phyloP scores from a whole-genome alignment of 2,329 filamentous ascomycete genomes.

The Akanthomyces uredinophilus region DNA sequence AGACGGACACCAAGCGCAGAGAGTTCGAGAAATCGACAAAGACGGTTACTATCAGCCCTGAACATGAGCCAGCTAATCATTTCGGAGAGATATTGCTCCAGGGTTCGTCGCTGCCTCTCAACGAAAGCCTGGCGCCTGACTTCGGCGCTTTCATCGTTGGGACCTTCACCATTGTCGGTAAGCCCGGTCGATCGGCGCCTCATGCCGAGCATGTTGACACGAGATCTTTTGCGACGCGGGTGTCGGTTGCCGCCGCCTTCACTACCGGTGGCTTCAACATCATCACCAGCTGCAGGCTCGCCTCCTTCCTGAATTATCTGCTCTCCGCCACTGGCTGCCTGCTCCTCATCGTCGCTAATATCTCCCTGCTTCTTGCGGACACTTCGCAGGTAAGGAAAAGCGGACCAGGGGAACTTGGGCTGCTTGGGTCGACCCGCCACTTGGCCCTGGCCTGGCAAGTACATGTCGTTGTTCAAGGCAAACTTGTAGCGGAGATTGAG shows the following conservation, averaged over 20 bases:
- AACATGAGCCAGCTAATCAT: slow-evolving; percentile 98
- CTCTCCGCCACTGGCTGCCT: slow-evolving; percentile 31
- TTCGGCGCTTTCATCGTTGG: slow-evolving; percentile 48
- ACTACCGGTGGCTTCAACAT: slow-evolving; percentile 46
- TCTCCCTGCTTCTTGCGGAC: slow-evolving; percentile 76
- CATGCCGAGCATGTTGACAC: slow-evolving; percentile 48
- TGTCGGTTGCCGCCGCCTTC: slow-evolving; percentile 28
- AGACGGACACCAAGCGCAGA: slow-evolving; percentile 90
- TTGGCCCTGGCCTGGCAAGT: slow-evolving; percentile 64
- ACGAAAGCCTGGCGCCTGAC: slow-evolving; percentile 58
- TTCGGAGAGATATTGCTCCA: slow-evolving; percentile 86
- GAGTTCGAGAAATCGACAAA: slow-evolving; percentile 93
- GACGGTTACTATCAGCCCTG: slow-evolving; percentile 85
- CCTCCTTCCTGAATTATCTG: slow-evolving; percentile 30
- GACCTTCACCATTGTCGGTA: slow-evolving; percentile 31
- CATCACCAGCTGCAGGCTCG: slow-evolving; percentile 56
- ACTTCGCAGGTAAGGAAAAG: slow-evolving; percentile 83
- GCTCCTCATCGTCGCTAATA: slow-evolving; percentile 69
- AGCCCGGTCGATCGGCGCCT: slow-evolving; percentile 49
- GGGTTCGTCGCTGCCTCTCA: slow-evolving; percentile 74
- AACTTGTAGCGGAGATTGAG: slow-evolving; percentile 92
- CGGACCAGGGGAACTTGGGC: slow-evolving; percentile 82
- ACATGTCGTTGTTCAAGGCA: slow-evolving; percentile 76
- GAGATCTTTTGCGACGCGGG: slow-evolving; percentile 43
- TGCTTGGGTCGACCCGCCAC: slow-evolving; percentile 68